phyloP scores from a whole-genome alignment of 805 yeast genomes.

The Phaffomyces thermotolerans region DNA sequence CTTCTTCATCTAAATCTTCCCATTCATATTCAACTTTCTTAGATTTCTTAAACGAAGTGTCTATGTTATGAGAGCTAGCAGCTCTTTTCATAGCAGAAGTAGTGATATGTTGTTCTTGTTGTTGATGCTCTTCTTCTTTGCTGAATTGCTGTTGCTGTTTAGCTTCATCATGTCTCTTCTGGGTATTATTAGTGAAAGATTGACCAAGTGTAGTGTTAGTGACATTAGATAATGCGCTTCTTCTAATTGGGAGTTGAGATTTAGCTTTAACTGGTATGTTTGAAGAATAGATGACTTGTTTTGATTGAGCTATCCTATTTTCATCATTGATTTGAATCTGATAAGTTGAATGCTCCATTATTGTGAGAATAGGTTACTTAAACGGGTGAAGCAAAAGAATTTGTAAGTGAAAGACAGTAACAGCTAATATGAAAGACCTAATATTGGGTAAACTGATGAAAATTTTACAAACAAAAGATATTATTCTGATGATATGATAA shows the following conservation, averaged over 20 bases:
- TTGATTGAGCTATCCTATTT: conserved; percentile 13
- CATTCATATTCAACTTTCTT: conserved; percentile 34
- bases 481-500: too few species aligned
- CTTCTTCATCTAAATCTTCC: conserved; percentile 80
- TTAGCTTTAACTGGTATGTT: conserved; percentile 3
- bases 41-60: conserved; percentile 14
- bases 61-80: conserved; percentile 17
- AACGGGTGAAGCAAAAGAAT: background rate
- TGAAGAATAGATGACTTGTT: background rate
- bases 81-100: conserved; percentile 47
- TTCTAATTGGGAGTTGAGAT: conserved; percentile 23
- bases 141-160: background rate
- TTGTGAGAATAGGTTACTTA: background rate
- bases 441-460: too few species aligned
- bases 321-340: conserved; percentile 16
- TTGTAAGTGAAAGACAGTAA: background rate
- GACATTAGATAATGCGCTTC: conserved; percentile 23
- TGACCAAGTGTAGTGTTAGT: conserved; percentile 23
- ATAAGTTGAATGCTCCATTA: conserved; percentile 9
- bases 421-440: background rate
- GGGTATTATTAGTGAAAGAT: background rate
- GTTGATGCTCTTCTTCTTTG: conserved; percentile 7
- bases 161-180: background rate
- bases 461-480: too few species aligned
- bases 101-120: conserved; percentile 28